These are phyloP conservation scores for Acacia acuminata DNA, from an alignment of 306 rosid genomes.

Conservation along the genomic window DNA sequence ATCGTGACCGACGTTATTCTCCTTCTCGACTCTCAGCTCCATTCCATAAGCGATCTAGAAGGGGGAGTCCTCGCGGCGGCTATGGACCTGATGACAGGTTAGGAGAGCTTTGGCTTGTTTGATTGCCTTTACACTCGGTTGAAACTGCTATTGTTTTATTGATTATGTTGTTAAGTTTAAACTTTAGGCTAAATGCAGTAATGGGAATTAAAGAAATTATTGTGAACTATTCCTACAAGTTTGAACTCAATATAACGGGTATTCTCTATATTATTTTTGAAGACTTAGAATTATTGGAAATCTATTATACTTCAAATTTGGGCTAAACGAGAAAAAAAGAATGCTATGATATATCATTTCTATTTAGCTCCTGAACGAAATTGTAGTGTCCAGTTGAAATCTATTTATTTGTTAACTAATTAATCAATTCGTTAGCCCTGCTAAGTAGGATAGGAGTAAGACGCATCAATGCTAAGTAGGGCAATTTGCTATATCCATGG, in stretches of 20 bases:
- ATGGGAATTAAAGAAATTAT: not conserved
- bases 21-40: slow-evolving; percentile 81
- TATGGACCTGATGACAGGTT: slow-evolving; percentile 81
- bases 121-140: not conserved
- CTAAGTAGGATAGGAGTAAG: not conserved
- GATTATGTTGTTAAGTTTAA: not conserved
- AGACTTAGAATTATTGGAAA: not conserved
- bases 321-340: not conserved
- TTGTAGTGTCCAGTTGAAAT: not conserved
- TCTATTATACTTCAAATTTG: not conserved
- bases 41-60: slow-evolving; percentile 72
- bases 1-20: slow-evolving; percentile 79
- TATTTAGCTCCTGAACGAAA: not conserved
- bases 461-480: not conserved
- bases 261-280: not conserved
- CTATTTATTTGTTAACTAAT: not conserved
- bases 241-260: not conserved
- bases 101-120: not conserved
- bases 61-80: slow-evolving; percentile 88
- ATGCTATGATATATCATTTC: not conserved
- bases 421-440: not conserved
- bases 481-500: too few relatives aligned
- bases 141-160: not conserved
- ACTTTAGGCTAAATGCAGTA: not conserved
- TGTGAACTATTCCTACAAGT: not conserved